Evolutionary conservation across 208 protist species (phyloP), one percentile per base, ranked within the genome.

Genomic region (Leishmania mexicana): DNA sequence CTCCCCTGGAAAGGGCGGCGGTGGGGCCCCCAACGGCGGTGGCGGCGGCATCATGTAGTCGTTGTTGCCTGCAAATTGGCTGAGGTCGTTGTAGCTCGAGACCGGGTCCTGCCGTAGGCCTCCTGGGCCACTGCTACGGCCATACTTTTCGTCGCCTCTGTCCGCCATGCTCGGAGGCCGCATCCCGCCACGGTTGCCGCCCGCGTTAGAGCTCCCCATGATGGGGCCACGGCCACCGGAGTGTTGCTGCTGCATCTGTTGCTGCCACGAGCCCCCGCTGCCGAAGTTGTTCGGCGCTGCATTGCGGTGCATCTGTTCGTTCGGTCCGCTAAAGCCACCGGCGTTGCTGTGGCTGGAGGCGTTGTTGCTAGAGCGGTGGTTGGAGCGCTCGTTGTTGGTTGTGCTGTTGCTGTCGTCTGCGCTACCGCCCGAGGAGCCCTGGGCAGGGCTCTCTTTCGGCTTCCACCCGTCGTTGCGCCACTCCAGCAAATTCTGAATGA

Each of bases 401-500:
- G 49, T 64, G 15, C 71, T 80, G 62, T 45, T 90, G 84, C 64
- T 82, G 24, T 82, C 78, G 17, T 80, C 81, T 8, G 78, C 86
- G 62, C 86, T 73, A 65, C 76, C 81, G 51, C 76, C 81, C 31
- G 87, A 90, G 62, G 87, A 77, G 65, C 71, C 75, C 76, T 82
- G 77, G 17, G 64, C 42, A 53, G 75, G 76, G 6, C 78, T 65
- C 62, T 92, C 89, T 80, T 93, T 92, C 51, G 84, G 67, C 83
- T 93, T 92, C 91, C 92, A 96, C 45, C 90, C 91, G 57, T 86
- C 73, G 51, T 86, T 90, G 78, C 92, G 85, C 83, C 88, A 88
- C 58, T 96, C 93, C 80, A 96, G 85, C 31, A 96, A 75, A 82
- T 98, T 98, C 71, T 95, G 95, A 47, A 96, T 87, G 73, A 96